A percentile compares a stretch with the other conserved stretches of the same genome.
phyloP scores from a whole-genome alignment of 2,329 filamentous ascomycete genomes.

The Sporothrix mexicana region DNA sequence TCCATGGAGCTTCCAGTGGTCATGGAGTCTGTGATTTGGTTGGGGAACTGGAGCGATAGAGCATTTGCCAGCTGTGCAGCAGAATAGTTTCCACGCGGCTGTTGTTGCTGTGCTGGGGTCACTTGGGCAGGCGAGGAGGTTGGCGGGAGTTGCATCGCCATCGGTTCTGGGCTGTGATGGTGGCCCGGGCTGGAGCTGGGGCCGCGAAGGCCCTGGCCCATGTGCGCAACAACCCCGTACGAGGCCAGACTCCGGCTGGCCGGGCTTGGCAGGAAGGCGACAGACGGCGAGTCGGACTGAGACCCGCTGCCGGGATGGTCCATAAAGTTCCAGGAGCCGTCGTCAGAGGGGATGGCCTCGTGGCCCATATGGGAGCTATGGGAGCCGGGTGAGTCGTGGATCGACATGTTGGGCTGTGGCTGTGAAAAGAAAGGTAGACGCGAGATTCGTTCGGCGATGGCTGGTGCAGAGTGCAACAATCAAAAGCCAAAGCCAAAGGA shows the following conservation, averaged over 20 bases:
- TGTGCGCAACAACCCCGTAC: slow-evolving; percentile 54
- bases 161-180: slow-evolving; percentile 40
- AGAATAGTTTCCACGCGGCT: neutral
- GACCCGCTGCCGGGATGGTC: slow-evolving; percentile 47
- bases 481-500: neutral
- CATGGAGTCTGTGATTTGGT: slow-evolving; percentile 11
- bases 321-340: slow-evolving; percentile 53
- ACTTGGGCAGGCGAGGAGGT: slow-evolving; percentile 47
- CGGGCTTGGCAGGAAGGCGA: slow-evolving; percentile 57
- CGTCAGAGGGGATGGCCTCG: slow-evolving; percentile 43
- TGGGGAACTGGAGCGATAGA: slow-evolving; percentile 30
- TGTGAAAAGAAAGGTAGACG: neutral
- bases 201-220: slow-evolving; percentile 40
- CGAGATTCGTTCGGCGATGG: neutral
- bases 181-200: slow-evolving; percentile 42
- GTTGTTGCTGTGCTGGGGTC: slow-evolving; percentile 16
- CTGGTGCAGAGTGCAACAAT: slow-evolving; percentile 9
- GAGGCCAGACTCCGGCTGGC: slow-evolving; percentile 58
- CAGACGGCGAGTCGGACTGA: slow-evolving; percentile 47
- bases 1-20: neutral
- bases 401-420: slow-evolving; percentile 24
- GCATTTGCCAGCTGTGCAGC: slow-evolving; percentile 26
- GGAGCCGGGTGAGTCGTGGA: slow-evolving; percentile 34
- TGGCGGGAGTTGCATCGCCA: slow-evolving; percentile 44
- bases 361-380: slow-evolving; percentile 29